These are phyloP conservation scores for Lodderomyces elongisporus DNA, from an alignment of 1,139 yeast genomes.

Conservation along the genomic window DNA sequence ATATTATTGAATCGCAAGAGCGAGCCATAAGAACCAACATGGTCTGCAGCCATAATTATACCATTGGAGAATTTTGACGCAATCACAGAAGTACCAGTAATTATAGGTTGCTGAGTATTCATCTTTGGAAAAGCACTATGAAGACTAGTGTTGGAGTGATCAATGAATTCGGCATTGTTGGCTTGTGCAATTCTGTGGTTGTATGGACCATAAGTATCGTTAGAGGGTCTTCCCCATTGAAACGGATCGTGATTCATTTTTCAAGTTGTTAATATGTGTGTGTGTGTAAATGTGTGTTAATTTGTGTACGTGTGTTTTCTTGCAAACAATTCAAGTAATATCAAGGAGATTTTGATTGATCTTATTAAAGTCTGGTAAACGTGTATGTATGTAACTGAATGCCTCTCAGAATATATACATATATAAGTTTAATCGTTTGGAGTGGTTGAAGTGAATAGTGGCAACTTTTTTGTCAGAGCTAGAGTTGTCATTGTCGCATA, in stretches of 20 bases:
- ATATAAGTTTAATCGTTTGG: too few relatives aligned
- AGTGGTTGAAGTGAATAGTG: too few relatives aligned
- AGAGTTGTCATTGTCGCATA: too few relatives aligned
- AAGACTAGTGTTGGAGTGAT: slow-evolving; percentile 7
- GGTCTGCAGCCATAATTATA: slow-evolving; percentile 91
- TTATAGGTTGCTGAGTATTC: slow-evolving; percentile 91
- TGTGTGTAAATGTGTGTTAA: too few relatives aligned
- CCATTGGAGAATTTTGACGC: slow-evolving; percentile 90
- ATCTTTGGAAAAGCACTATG: slow-evolving; percentile 52
- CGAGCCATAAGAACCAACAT: slow-evolving; percentile 90
- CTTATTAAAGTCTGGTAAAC: too few relatives aligned
- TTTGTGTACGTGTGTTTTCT: too few relatives aligned
- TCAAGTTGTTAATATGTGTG: background rate
- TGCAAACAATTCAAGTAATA: too few relatives aligned
- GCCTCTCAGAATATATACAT: too few relatives aligned
- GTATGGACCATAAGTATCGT: slow-evolving; percentile 75
- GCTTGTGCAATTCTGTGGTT: slow-evolving; percentile 65
- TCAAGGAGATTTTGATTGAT: too few relatives aligned
- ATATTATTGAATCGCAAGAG: slow-evolving; percentile 79
- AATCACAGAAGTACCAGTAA: slow-evolving; percentile 94
- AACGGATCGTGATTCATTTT: slow-evolving; percentile 92
- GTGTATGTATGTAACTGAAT: too few relatives aligned
- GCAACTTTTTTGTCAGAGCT: too few relatives aligned
- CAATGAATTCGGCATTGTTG: slow-evolving; percentile 20
- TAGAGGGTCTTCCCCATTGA: slow-evolving; percentile 92